These are phyloP conservation scores for Phytophthora nicotianae DNA, from an alignment of 352 stramenopile species.

Conservation along the genomic window DNA sequence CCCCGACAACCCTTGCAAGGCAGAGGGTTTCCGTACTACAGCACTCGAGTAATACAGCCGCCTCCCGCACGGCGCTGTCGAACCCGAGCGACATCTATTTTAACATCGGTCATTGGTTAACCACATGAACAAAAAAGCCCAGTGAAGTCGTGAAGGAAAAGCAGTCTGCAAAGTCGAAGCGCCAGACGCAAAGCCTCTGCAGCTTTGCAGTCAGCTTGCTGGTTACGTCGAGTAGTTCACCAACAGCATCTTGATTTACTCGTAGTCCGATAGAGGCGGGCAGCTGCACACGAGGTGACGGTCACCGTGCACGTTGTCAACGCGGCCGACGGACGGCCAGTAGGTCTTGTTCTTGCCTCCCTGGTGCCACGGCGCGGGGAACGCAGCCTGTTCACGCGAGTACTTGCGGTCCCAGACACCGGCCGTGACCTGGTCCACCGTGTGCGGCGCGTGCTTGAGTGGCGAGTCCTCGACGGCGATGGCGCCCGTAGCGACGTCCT, in stretches of 20 bases:
- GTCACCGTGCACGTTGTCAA: slow-evolving; percentile 99
- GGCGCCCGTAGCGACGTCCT: slow-evolving; percentile 94
- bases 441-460: slow-evolving; percentile 98
- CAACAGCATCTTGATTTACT: slow-evolving; percentile 39
- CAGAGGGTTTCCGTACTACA: slow-evolving; percentile 25
- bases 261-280: slow-evolving; percentile 95
- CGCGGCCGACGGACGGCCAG: slow-evolving; percentile 96
- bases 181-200: slow-evolving; percentile 28
- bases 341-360: slow-evolving; percentile 95
- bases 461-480: slow-evolving; percentile 92
- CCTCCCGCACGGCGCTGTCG: slow-evolving; percentile 19
- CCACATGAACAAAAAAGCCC: slow-evolving; percentile 8
- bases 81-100: slow-evolving; percentile 31
- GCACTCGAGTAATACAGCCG: slow-evolving; percentile 12
- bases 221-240: slow-evolving; percentile 8
- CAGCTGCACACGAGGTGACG: slow-evolving; percentile 98
- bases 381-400: slow-evolving; percentile 92
- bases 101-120: slow-evolving; percentile 26
- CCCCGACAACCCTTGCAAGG: slow-evolving; percentile 6
- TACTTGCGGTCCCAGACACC: slow-evolving; percentile 96
- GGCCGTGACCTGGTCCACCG: slow-evolving; percentile 92
- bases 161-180: slow-evolving; percentile 19
- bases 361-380: slow-evolving; percentile 95
- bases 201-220: slow-evolving; percentile 18
- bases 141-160: slow-evolving; percentile 29